phyloP scores from a whole-genome alignment of 2,329 filamentous ascomycete genomes.

The Sphaceloma murrayae region DNA sequence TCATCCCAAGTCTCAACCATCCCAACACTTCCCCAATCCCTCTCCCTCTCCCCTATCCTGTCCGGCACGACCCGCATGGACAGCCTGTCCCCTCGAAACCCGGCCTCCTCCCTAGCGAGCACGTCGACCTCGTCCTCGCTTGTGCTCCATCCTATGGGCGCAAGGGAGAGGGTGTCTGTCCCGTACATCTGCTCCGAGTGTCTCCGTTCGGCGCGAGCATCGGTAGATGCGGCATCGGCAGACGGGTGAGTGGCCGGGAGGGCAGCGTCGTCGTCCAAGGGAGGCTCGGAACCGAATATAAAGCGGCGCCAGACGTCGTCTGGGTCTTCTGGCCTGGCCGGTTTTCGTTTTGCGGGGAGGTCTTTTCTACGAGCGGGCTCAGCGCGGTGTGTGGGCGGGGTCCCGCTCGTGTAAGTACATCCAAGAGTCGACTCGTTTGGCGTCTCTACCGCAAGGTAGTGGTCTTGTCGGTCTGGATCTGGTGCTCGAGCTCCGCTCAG shows the following conservation, averaged over 20 bases:
- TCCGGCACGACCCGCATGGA: not conserved
- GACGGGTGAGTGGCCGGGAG: not conserved
- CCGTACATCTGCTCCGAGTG: not conserved
- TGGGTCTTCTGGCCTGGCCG: too few species aligned
- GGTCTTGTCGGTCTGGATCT: too few species aligned
- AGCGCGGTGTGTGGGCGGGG: too few species aligned
- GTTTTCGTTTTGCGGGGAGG: too few species aligned
- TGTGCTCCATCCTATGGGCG: constrained; percentile 2
- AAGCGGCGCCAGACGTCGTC: too few species aligned
- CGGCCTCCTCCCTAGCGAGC: not conserved
- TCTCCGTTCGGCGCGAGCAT: not conserved
- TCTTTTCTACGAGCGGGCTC: too few species aligned
- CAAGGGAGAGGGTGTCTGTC: constrained; percentile 3
- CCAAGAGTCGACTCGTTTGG: too few species aligned
- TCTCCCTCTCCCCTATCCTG: constrained; percentile 8
- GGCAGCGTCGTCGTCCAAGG: not conserved
- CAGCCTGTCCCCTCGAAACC: not conserved
- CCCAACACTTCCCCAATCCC: constrained; percentile 7
- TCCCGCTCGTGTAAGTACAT: too few species aligned
- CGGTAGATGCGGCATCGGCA: too few species aligned
- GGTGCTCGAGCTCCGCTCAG: too few species aligned
- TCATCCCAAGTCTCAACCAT: not conserved
- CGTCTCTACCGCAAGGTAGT: too few species aligned
- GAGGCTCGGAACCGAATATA: too few species aligned
- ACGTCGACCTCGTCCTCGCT: not conserved